Evolutionary conservation across 768 basidiomycete species (phyloP).

Genomic region (Amanita rubescens): DNA sequence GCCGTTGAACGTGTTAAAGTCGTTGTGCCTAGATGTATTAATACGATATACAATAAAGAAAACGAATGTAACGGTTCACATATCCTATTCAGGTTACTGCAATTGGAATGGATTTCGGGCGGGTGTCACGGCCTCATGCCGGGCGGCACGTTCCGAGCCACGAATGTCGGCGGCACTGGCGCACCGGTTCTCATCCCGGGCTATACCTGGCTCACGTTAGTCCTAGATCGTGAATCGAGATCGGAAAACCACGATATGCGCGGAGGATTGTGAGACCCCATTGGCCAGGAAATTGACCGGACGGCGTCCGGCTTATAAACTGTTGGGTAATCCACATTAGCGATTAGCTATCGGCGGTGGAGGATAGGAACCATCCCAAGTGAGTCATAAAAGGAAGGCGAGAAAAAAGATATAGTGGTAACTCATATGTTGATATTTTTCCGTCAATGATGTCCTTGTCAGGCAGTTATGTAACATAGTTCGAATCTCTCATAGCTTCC

Average conservation of each 20-base stretch:
- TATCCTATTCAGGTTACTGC: background rate
- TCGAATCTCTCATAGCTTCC: background rate
- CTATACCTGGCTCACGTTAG: background rate
- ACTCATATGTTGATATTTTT: no score
- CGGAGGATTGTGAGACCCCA: background rate
- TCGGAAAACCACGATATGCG: background rate
- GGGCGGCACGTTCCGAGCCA: background rate
- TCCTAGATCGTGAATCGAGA: background rate
- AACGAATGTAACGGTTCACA: background rate
- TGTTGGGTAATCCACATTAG: background rate
- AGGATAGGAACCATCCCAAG: background rate
- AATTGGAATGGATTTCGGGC: background rate
- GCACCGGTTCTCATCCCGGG: background rate
- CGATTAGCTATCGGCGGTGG: background rate
- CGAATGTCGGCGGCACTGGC: background rate
- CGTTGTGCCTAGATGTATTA: background rate
- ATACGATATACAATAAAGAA: background rate
- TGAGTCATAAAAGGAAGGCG: no score
- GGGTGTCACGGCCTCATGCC: background rate
- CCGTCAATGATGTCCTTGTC: no score
- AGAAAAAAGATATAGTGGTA: no score
- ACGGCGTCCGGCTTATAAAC: background rate
- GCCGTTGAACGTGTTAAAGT: background rate
- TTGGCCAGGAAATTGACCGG: background rate
- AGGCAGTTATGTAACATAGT: no score